Percentiles rank a stretch among this genome's conserved stretches.
Evolutionary conservation across 306 rosid species (phyloP).

Genomic region (Sesbania bispinosa): DNA sequence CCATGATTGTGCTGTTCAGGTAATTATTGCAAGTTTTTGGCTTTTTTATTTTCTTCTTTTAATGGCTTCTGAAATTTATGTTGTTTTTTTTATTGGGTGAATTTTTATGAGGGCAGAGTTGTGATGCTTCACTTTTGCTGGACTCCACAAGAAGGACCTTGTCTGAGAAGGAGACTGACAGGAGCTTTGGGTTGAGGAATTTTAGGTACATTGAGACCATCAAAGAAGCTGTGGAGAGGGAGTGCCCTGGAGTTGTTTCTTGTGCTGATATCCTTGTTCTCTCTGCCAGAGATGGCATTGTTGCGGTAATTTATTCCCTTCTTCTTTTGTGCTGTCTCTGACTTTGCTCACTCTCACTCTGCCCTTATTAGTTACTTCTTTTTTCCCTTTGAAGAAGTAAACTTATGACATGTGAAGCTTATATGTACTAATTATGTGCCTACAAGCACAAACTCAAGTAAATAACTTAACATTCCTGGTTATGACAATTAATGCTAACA

Average conservation of each 20-base stretch:
- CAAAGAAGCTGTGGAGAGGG: conserved; percentile 95
- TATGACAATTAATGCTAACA: not conserved
- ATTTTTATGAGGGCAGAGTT: conserved; percentile 44
- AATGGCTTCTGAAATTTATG: too few species aligned
- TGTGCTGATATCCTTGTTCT: conserved; percentile 90
- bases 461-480: too few species aligned
- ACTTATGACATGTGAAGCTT: not conserved
- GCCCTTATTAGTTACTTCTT: not conserved
- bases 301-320: conserved; percentile 42
- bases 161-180: conserved; percentile 93
- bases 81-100: not conserved
- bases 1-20: conserved; percentile 98
- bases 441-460: too few species aligned
- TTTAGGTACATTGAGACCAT: conserved; percentile 92
- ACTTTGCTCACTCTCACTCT: not conserved
- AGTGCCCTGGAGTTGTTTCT: conserved; percentile 94
- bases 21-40: not conserved
- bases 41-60: too few species aligned
- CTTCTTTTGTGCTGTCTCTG: not conserved
- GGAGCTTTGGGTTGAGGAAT: conserved; percentile 97
- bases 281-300: conserved; percentile 94
- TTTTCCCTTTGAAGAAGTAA: not conserved
- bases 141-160: conserved; percentile 82
- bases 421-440: not conserved
- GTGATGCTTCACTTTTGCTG: conserved; percentile 93